Evolutionary conservation across 768 basidiomycete genomes (phyloP).

Genomic region (Mycena vitilis): DNA sequence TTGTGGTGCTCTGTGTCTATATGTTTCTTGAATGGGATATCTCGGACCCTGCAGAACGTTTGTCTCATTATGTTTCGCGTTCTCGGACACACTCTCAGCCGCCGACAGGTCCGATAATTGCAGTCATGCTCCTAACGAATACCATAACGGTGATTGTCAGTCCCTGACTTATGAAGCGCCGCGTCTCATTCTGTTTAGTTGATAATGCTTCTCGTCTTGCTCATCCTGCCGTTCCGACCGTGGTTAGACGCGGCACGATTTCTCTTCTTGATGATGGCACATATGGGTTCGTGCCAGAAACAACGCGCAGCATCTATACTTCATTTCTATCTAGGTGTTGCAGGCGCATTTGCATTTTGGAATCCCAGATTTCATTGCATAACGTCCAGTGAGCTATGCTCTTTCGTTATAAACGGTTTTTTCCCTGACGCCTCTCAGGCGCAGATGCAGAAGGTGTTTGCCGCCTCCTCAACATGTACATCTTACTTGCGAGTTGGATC

Average conservation of each 20-base stretch:
- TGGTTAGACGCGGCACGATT: conserved; percentile 69
- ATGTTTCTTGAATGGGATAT: conserved; percentile 60
- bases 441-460: conserved; percentile 58
- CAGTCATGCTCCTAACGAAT: conserved; percentile 56
- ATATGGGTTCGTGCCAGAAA: conserved; percentile 52
- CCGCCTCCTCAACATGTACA: conserved; percentile 58
- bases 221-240: conserved; percentile 51
- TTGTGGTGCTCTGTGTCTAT: conserved; percentile 57
- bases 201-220: conserved; percentile 48
- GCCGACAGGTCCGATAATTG: conserved; percentile 56
- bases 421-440: conserved; percentile 43
- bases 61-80: conserved; percentile 35
- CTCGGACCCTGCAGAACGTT: conserved; percentile 59
- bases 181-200: no score
- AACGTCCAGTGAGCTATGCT: conserved; percentile 48
- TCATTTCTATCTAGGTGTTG: conserved; percentile 49
- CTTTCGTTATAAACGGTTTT: not conserved
- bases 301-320: not conserved
- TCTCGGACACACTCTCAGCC: not conserved
- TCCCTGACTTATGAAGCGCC: no score
- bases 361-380: conserved; percentile 57
- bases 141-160: conserved; percentile 44
- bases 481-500: conserved; percentile 65
- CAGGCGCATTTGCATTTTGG: conserved; percentile 56
- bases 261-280: conserved; percentile 55